phyloP scores from a whole-genome alignment of 2,329 filamentous ascomycete species.

The Coniosporium tulheliwenetii region DNA sequence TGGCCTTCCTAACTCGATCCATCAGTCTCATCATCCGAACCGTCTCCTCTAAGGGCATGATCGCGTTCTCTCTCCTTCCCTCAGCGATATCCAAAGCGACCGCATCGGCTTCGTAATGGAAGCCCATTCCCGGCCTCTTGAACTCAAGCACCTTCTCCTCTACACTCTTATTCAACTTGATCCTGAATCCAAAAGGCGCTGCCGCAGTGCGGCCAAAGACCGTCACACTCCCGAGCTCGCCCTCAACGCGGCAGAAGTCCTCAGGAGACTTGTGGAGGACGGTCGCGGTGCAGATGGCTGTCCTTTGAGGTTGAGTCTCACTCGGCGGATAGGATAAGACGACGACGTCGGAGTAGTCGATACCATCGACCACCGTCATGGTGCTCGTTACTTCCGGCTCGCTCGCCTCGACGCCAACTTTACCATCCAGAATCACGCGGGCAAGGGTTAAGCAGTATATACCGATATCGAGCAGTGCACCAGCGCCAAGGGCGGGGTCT shows the following conservation, averaged over 20 bases:
- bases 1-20: slow-evolving; percentile 28
- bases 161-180: slow-evolving; percentile 14
- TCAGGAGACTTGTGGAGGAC: slow-evolving; percentile 9
- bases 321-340: slow-evolving; percentile 14
- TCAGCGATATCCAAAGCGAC: slow-evolving; percentile 25
- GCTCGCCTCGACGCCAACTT: slow-evolving; percentile 11
- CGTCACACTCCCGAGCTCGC: neutral
- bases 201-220: slow-evolving; percentile 26
- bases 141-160: slow-evolving; percentile 21
- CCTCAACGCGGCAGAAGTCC: neutral
- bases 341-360: slow-evolving; percentile 19
- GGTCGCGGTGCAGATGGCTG: slow-evolving; percentile 23
- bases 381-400: slow-evolving; percentile 23
- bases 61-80: slow-evolving; percentile 20
- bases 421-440: slow-evolving; percentile 17
- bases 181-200: slow-evolving; percentile 20
- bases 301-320: slow-evolving; percentile 20
- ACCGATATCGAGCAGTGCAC: slow-evolving; percentile 27
- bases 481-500: slow-evolving; percentile 25
- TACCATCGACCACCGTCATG: slow-evolving; percentile 18
- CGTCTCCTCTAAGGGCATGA: slow-evolving; percentile 32
- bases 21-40: slow-evolving; percentile 30
- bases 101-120: slow-evolving; percentile 31
- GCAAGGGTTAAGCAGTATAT: slow-evolving; percentile 29
- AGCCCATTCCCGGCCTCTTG: slow-evolving; percentile 20